Percentiles rank a stretch among this genome's conserved stretches.
phyloP scores from a whole-genome alignment of 768 basidiomycete genomes.

The Macrolepiota fuliginosa region DNA sequence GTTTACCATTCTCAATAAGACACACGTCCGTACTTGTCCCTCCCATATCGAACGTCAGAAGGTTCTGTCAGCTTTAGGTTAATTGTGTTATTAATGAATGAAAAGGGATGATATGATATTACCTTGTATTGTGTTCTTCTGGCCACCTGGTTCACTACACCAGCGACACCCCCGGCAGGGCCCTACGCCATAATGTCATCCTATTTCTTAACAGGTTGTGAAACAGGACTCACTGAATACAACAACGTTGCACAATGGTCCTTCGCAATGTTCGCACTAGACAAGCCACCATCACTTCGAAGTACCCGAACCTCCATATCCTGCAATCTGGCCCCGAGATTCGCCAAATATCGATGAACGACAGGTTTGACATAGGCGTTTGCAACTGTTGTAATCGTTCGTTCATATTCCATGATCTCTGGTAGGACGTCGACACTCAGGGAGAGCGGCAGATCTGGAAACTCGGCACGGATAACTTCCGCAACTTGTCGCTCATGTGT shows the following conservation, averaged over 20 bases:
- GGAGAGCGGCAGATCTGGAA: slow-evolving; percentile 23
- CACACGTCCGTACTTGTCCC: slow-evolving; percentile 28
- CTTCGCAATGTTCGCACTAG: slow-evolving; percentile 21
- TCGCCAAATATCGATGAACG: slow-evolving; percentile 22
- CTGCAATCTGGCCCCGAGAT: slow-evolving; percentile 19
- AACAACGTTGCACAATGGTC: slow-evolving; percentile 24
- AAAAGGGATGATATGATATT: not conserved
- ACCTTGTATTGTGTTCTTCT: slow-evolving; percentile 15
- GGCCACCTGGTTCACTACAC: slow-evolving; percentile 21
- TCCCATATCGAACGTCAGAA: slow-evolving; percentile 28
- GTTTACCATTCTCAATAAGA: slow-evolving; percentile 26
- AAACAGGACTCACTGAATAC: slow-evolving; percentile 15
- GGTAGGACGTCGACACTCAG: slow-evolving; percentile 23
- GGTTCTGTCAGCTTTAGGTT: slow-evolving; percentile 15
- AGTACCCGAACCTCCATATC: slow-evolving; percentile 23
- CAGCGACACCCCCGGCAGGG: slow-evolving; percentile 27
- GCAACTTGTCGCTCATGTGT: slow-evolving; percentile 21
- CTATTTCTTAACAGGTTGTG: not conserved
- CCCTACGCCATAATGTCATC: slow-evolving; percentile 10
- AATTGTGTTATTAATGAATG: not conserved
- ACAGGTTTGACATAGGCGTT: slow-evolving; percentile 27
- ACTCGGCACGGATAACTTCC: slow-evolving; percentile 19
- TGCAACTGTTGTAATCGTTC: slow-evolving; percentile 26
- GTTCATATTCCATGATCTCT: slow-evolving; percentile 26
- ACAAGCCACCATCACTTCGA: slow-evolving; percentile 25